A percentile compares a stretch with the other conserved stretches of the same genome.
Conservation (phyloP, 192 early-diverging fungal species). For the Haplosporangium gracile region DNA sequence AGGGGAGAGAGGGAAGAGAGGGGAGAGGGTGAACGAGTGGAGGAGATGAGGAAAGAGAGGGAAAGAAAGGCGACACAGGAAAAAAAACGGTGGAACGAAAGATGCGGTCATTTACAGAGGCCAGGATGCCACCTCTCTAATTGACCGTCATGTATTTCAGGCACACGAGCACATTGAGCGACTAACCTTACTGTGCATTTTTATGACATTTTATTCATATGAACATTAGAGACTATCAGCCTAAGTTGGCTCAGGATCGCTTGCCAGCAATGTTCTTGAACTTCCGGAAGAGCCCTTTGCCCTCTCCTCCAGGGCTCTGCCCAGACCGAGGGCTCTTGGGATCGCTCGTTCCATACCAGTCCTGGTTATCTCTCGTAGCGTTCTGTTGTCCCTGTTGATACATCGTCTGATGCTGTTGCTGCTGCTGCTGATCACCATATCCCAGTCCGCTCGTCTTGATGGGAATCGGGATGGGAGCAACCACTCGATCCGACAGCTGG, state of each 20-base stretch:
- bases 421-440: not conserved
- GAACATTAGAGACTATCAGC: too few species aligned
- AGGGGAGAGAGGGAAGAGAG: not conserved
- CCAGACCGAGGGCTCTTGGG: not conserved
- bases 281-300: constrained; percentile 19
- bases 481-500: constrained; percentile 11
- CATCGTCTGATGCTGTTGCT: not conserved
- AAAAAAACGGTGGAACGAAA: not conserved
- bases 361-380: not conserved
- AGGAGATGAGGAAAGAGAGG: not conserved
- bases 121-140: not conserved
- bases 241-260: not conserved
- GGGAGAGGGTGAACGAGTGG: not conserved
- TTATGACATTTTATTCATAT: too few species aligned
- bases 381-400: not conserved
- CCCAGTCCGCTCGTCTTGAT: constrained; percentile 1
- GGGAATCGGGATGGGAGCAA: not conserved
- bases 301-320: constrained; percentile 8
- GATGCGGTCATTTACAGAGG: not conserved
- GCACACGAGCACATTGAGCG: not conserved
- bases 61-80: not conserved
- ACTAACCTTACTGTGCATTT: too few species aligned
- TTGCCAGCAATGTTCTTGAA: constrained; percentile 13
- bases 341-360: not conserved
- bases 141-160: not conserved